These are phyloP conservation scores for Lecanicillium sp. DNA, from an alignment of 2,329 filamentous ascomycete species.

Conservation along the genomic window DNA sequence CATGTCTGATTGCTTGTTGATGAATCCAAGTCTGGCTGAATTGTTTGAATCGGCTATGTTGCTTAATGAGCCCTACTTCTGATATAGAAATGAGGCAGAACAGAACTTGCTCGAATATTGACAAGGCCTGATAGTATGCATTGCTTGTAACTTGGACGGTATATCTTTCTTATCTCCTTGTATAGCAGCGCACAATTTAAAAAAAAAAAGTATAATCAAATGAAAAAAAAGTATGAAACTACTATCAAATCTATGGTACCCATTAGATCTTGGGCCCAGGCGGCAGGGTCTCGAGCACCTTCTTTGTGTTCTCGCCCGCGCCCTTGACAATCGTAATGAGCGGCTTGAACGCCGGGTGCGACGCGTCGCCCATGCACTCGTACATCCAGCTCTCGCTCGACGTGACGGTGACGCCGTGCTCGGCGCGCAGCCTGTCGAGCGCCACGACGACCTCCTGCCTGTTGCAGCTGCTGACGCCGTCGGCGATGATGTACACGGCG, in stretches of 20 bases:
- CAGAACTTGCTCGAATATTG: background rate
- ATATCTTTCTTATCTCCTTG: background rate
- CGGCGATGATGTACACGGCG: constrained; percentile 78
- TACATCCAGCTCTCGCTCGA: constrained; percentile 87
- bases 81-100: background rate
- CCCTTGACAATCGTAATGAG: constrained; percentile 77
- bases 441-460: constrained; percentile 73
- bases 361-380: constrained; percentile 81
- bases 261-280: constrained; percentile 49
- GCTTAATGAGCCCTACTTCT: no score
- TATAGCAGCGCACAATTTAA: background rate
- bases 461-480: constrained; percentile 87
- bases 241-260: constrained; percentile 7
- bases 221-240: no score
- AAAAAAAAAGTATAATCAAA: no score
- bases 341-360: constrained; percentile 62
- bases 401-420: constrained; percentile 67
- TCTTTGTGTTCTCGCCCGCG: constrained; percentile 62
- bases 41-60: background rate
- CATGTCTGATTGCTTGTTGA: background rate
- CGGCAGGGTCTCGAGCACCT: constrained; percentile 56
- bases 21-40: background rate
- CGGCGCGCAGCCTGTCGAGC: constrained; percentile 65
- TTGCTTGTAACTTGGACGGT: background rate
- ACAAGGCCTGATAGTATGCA: background rate